Evolutionary conservation across 108 stramenopile genomes (phyloP).

Genomic region (Nitzschia palea): DNA sequence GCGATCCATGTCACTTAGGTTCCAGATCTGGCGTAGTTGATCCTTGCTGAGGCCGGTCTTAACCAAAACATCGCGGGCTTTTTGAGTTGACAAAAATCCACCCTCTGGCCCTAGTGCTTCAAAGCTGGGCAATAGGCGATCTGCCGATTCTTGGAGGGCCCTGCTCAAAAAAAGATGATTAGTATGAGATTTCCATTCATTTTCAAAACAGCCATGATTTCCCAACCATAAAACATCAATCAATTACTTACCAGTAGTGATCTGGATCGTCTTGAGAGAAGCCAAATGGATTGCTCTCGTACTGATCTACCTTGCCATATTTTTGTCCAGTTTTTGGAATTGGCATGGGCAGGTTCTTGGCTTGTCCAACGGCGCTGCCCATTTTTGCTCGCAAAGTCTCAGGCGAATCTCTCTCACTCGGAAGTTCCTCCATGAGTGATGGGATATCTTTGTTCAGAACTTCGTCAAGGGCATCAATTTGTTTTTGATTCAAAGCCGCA

Average conservation of each 20-base stretch:
- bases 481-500: conserved; percentile 66
- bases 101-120: conserved; percentile 78
- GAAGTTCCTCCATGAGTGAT: conserved; percentile 69
- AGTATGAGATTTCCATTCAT: no score
- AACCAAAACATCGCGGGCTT: conserved; percentile 81
- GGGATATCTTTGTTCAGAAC: conserved; percentile 63
- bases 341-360: conserved; percentile 36
- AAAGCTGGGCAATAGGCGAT: conserved; percentile 64
- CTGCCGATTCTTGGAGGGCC: conserved; percentile 85
- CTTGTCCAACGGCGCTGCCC: conserved; percentile 15
- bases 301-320: conserved; percentile 65
- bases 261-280: conserved; percentile 61
- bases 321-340: conserved; percentile 63
- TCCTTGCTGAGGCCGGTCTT: conserved; percentile 85
- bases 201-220: no score
- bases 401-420: conserved; percentile 83
- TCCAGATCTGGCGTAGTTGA: conserved; percentile 92
- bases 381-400: conserved; percentile 78
- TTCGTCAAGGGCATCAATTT: conserved; percentile 79
- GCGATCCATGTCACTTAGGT: conserved; percentile 87
- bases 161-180: conserved; percentile 22
- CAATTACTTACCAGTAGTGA: conserved; percentile 68
- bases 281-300: conserved; percentile 81
- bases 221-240: no score
- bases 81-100: conserved; percentile 76